These are phyloP conservation scores for Beauveria brongniartii DNA, from an alignment of 2,329 filamentous ascomycete species.

Conservation along the genomic window DNA sequence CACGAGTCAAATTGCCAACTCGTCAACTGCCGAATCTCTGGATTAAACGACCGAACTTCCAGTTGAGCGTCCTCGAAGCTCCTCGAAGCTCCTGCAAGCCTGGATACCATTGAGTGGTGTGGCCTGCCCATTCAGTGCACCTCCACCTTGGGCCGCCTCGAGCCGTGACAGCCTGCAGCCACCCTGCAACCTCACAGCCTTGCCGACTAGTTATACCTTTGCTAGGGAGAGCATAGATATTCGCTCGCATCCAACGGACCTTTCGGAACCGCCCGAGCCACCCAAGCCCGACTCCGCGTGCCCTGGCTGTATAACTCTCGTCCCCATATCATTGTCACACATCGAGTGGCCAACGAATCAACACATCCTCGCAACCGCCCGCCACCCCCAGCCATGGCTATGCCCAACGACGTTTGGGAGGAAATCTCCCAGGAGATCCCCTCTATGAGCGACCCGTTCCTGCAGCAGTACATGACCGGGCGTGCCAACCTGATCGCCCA, in stretches of 20 bases:
- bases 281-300: not conserved
- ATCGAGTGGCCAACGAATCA: not conserved
- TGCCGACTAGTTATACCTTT: no score
- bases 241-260: not conserved
- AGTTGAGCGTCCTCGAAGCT: not conserved
- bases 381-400: slow-evolving; percentile 23
- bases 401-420: slow-evolving; percentile 51
- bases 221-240: not conserved
- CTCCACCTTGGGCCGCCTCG: no score
- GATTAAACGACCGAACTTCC: not conserved
- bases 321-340: not conserved
- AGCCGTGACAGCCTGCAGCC: not conserved
- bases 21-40: not conserved
- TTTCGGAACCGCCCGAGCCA: slow-evolving; percentile 7
- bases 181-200: not conserved
- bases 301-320: not conserved
- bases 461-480: slow-evolving; percentile 73
- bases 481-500: slow-evolving; percentile 68
- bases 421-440: slow-evolving; percentile 51
- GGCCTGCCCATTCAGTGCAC: no score
- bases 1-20: not conserved
- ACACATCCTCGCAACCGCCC: not conserved
- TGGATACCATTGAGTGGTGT: no score
- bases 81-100: no score
- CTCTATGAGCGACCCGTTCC: slow-evolving; percentile 58